Conservation (phyloP, 371 early-diverging fungal genomes). For the Haplosporangium sp. region DNA sequence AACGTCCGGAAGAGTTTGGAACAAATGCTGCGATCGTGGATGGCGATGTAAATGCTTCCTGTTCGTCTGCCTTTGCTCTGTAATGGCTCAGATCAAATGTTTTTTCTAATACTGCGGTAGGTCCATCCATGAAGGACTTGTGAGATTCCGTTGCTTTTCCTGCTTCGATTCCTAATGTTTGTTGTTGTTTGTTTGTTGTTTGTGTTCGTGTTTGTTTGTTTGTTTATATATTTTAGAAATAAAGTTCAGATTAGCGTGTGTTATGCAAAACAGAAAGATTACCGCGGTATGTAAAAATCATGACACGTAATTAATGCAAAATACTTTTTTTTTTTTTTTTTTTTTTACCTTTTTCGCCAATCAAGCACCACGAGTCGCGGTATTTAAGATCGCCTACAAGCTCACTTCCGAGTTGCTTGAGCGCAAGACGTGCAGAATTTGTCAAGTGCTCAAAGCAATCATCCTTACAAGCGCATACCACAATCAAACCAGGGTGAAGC, state of each 20-base stretch:
- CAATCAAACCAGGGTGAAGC: conserved; percentile 73
- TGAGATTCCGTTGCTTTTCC: conserved; percentile 57
- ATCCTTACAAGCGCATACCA: conserved; percentile 77
- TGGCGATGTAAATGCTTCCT: conserved; percentile 52
- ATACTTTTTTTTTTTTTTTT: too few relatives aligned
- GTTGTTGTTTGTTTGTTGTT: too few relatives aligned
- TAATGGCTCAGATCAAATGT: conserved; percentile 51
- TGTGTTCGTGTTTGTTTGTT: not conserved
- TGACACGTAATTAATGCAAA: not conserved
- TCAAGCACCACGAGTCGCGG: conserved; percentile 87
- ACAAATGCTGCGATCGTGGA: conserved; percentile 65
- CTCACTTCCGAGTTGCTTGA: conserved; percentile 74
- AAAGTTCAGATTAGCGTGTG: not conserved
- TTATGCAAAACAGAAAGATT: not conserved
- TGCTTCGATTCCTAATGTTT: conserved; percentile 24
- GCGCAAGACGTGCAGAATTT: conserved; percentile 64
- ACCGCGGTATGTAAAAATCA: not conserved
- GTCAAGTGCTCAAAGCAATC: conserved; percentile 80
- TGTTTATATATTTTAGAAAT: not conserved
- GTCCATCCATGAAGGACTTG: conserved; percentile 63
- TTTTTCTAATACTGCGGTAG: conserved; percentile 62
- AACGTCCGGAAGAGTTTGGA: conserved; percentile 77
- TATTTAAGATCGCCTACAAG: conserved; percentile 68
- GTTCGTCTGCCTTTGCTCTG: conserved; percentile 45
- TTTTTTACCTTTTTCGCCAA: conserved; percentile 74